Conservation (phyloP, 2,329 filamentous ascomycete genomes). For the Monosporascus sp. region DNA sequence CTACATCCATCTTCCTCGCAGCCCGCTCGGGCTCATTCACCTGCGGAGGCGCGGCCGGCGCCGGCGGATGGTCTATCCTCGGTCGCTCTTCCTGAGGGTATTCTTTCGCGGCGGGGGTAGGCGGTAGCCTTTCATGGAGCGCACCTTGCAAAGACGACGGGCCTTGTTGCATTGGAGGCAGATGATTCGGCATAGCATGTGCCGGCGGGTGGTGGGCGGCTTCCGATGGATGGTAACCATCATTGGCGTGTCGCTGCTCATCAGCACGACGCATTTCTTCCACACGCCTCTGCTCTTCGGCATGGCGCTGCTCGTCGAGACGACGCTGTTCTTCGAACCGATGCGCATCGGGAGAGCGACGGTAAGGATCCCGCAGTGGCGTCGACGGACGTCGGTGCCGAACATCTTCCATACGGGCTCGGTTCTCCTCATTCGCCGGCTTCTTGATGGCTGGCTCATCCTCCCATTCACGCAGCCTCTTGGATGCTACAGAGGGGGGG, state of each 20-base stretch:
- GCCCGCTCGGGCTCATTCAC: slow-evolving; percentile 74
- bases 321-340: slow-evolving; percentile 62
- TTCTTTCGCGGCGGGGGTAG: slow-evolving; percentile 44
- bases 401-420: slow-evolving; percentile 80
- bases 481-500: slow-evolving; percentile 74
- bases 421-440: slow-evolving; percentile 79
- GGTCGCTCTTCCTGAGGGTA: slow-evolving; percentile 55
- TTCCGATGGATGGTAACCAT: slow-evolving; percentile 87
- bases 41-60: slow-evolving; percentile 38
- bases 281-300: slow-evolving; percentile 55
- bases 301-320: slow-evolving; percentile 48
- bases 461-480: slow-evolving; percentile 91
- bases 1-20: slow-evolving; percentile 91
- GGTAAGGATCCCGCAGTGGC: slow-evolving; percentile 63
- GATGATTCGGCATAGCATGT: slow-evolving; percentile 51
- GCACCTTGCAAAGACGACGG: slow-evolving; percentile 50
- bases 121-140: slow-evolving; percentile 47
- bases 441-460: slow-evolving; percentile 78
- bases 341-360: slow-evolving; percentile 69
- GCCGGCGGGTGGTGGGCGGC: slow-evolving; percentile 78
- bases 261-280: slow-evolving; percentile 51
- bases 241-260: slow-evolving; percentile 65
- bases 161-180: slow-evolving; percentile 60
- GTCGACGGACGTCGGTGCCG: slow-evolving; percentile 74
- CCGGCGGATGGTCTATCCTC: slow-evolving; percentile 40